Evolutionary conservation across 768 basidiomycete genomes (phyloP).

Genomic region (Panellus pusillus): DNA sequence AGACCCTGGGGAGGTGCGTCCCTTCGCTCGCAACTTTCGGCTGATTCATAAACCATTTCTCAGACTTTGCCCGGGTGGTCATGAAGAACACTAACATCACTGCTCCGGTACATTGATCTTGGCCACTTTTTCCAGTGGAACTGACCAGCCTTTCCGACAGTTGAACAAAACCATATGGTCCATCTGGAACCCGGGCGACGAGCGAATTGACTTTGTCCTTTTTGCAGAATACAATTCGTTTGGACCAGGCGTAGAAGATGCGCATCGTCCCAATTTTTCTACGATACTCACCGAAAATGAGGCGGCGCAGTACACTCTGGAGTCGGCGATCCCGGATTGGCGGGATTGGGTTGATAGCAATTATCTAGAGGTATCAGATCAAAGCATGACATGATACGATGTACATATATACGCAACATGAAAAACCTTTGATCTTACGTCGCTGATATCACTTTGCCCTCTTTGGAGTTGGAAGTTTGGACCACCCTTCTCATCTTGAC

Average conservation of each 20-base stretch:
- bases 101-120: conserved; percentile 11
- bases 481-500: too few relatives aligned
- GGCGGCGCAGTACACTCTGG: conserved; percentile 21
- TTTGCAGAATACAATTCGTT: conserved; percentile 28
- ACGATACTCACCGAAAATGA: conserved; percentile 17
- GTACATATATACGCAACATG: too few relatives aligned
- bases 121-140: neutral
- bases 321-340: conserved; percentile 19
- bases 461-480: too few relatives aligned
- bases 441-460: too few relatives aligned
- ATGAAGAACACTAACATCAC: conserved; percentile 26
- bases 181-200: conserved; percentile 26
- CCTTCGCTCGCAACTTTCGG: neutral
- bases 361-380: conserved; percentile 4
- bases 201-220: conserved; percentile 26
- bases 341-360: conserved; percentile 23
- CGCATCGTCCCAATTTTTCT: conserved; percentile 21
- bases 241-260: conserved; percentile 18
- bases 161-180: conserved; percentile 29
- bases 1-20: conserved; percentile 30
- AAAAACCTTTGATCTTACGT: too few relatives aligned
- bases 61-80: conserved; percentile 24
- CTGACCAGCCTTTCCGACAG: neutral
- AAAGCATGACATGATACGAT: too few relatives aligned
- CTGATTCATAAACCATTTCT: neutral